Base-by-base conservation (phyloP, 768 basidiomycete genomes). In the Podaxis sp. region DNA sequence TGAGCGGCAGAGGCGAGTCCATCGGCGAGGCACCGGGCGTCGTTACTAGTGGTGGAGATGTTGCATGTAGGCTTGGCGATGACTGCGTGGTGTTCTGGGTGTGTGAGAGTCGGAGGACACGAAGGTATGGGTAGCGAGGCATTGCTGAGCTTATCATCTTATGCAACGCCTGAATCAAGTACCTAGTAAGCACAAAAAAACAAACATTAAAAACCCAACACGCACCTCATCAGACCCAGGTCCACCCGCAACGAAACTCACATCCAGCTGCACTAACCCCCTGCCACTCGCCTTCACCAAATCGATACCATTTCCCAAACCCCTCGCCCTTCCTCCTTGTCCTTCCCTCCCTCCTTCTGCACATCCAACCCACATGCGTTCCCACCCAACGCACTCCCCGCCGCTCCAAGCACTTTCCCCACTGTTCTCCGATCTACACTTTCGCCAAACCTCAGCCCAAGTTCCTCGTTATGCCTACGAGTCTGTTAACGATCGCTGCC, bases 341-440 rank as follows among this genome's bases (percentile, higher is more conserved):
- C n/a, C 19, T 8, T 58, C 24, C 4, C 36, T 61, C 12, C 49
- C 19, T 28, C 39, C 57, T n/a, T 52, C 8, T n/a, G 24, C 52
- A 33, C 49, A 56, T n/a, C 52, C 55, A 8, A 55, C 26, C 5
- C 63, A 2, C 28, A n/a, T 22, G 38, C 51, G 26, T 2, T 39
- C 1, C 64, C 59, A 4, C 77, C 76, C 4, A 79, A 66, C n/a
- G 73, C 70, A 4, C 74, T 73, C 38, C 77, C 78, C 2, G 74
- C 76, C 4, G 81, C 79, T 19, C 75, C 75, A 42, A 84, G 59
- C 9, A 81, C 73, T 64, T 82, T 83, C 59, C 80, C 81, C 36
- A 80, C 73, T 12, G 80, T 78, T 46, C 82, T 71, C 61, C 73
- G 70, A 64, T 84, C 82, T 15, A 82, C 78, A 26, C 69, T 68